These are phyloP conservation scores for Sporothrix variecibatus DNA, from an alignment of 2,329 filamentous ascomycete species.

Conservation along the genomic window DNA sequence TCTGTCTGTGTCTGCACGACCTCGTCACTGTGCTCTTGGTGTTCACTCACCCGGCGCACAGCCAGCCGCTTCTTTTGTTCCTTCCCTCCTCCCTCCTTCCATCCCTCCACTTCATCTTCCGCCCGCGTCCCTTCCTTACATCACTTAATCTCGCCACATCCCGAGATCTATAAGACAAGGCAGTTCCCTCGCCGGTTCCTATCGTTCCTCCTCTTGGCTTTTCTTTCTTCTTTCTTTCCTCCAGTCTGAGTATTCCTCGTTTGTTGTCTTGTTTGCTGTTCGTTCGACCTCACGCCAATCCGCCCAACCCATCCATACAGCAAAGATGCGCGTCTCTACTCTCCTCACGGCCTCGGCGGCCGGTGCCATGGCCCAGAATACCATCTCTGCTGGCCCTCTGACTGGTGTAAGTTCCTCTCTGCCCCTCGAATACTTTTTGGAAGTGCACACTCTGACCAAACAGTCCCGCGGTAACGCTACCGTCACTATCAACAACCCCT, in stretches of 20 bases:
- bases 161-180: slow-evolving; percentile 1
- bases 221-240: neutral
- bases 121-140: neutral
- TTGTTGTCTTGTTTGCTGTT: too few relatives aligned
- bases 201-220: neutral
- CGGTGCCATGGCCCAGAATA: slow-evolving; percentile 20
- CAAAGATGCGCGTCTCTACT: slow-evolving; percentile 27
- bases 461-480: slow-evolving; percentile 31
- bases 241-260: neutral
- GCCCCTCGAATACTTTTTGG: neutral
- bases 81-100: neutral
- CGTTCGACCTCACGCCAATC: neutral
- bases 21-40: neutral
- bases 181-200: neutral
- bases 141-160: neutral
- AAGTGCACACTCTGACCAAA: neutral
- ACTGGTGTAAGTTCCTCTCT: slow-evolving; percentile 21
- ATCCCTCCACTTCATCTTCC: neutral
- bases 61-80: neutral
- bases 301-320: neutral
- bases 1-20: slow-evolving; percentile 5
- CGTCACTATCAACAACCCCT: slow-evolving; percentile 56
- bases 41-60: neutral
- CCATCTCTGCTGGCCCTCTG: neutral
- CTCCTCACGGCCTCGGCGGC: slow-evolving; percentile 23